These are phyloP conservation scores for Huntiella decipiens DNA, from an alignment of 2,329 filamentous ascomycete species.

Conservation along the genomic window DNA sequence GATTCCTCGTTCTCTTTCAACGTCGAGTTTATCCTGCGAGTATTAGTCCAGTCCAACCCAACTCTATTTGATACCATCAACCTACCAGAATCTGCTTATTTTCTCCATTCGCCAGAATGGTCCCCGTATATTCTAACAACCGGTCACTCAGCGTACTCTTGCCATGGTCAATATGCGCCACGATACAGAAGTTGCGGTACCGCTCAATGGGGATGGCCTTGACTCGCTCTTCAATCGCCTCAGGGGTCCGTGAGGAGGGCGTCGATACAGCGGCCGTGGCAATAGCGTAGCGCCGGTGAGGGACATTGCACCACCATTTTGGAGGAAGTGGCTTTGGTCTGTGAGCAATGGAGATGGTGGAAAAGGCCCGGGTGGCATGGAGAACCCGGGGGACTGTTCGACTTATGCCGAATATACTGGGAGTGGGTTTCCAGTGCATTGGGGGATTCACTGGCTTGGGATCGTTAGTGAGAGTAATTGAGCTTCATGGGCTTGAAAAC, in stretches of 20 bases:
- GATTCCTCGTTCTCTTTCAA: slow-evolving; percentile 88
- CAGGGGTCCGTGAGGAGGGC: slow-evolving; percentile 8
- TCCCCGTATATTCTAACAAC: slow-evolving; percentile 81
- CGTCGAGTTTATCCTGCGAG: slow-evolving; percentile 67
- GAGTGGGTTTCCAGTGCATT: slow-evolving; percentile 10
- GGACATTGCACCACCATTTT: slow-evolving; percentile 3
- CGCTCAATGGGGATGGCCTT: slow-evolving; percentile 58
- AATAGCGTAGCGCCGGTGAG: slow-evolving; percentile 3
- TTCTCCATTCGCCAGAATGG: slow-evolving; percentile 57
- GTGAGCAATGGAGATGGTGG: background rate
- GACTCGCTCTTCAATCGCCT: slow-evolving; percentile 36
- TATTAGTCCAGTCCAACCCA: background rate
- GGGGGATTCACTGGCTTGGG: background rate
- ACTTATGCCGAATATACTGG: slow-evolving; percentile 9
- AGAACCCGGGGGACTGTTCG: slow-evolving; percentile 1
- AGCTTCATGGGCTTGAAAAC: background rate
- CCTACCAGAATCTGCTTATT: slow-evolving; percentile 75
- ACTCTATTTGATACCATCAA: background rate
- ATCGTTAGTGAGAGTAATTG: background rate
- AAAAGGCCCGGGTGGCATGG: background rate
- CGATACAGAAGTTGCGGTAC: slow-evolving; percentile 93
- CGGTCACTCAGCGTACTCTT: slow-evolving; percentile 92
- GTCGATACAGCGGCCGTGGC: slow-evolving; percentile 8
- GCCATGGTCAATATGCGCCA: slow-evolving; percentile 96
- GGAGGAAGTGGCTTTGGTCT: background rate